phyloP scores from a whole-genome alignment of 148 eudicot genomes.

The Rhododendron ovatum region DNA sequence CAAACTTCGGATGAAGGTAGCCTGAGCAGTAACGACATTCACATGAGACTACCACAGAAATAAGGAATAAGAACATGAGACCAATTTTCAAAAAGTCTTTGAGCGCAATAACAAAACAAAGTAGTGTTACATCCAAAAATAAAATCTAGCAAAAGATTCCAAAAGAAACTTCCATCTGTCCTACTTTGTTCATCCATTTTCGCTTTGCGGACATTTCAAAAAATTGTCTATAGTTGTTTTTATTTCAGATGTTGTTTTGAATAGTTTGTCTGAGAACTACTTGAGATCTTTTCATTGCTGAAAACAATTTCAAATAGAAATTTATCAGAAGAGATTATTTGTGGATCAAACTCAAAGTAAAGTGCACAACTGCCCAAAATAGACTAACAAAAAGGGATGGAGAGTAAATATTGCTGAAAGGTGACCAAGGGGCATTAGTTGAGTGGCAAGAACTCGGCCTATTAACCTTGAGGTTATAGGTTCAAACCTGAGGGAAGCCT shows the following conservation, averaged over 20 bases:
- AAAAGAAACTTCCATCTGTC: background rate
- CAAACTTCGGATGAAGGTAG: conserved; percentile 31
- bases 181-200: background rate
- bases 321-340: background rate
- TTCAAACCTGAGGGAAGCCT: background rate
- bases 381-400: background rate
- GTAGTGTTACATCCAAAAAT: background rate
- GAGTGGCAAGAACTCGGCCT: background rate
- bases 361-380: background rate
- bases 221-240: background rate
- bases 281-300: background rate
- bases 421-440: background rate
- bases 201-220: background rate
- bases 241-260: background rate
- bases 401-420: background rate
- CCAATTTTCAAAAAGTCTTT: background rate
- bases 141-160: background rate
- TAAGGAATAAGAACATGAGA: background rate
- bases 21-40: conserved; percentile 22
- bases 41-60: background rate
- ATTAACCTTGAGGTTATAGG: background rate
- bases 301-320: background rate
- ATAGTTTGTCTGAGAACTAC: background rate
- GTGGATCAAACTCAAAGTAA: background rate
- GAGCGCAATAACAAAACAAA: background rate